These are phyloP conservation scores for Dioscorea zingiberensis DNA, from an alignment of 106 monocot species.

Conservation along the genomic window DNA sequence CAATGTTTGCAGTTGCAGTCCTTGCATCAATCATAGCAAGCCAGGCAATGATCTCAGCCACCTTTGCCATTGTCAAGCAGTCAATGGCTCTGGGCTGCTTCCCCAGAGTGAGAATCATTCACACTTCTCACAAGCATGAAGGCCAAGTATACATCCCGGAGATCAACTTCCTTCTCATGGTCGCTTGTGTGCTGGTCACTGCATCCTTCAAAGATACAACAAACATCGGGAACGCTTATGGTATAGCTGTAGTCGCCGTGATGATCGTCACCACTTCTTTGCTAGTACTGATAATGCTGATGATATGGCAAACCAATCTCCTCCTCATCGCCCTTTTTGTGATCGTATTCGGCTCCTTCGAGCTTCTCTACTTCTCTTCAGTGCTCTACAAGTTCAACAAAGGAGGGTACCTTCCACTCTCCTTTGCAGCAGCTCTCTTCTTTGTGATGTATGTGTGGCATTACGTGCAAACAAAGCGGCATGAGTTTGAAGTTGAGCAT, in stretches of 20 bases:
- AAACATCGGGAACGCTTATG: conserved; percentile 55
- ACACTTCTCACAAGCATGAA: conserved; percentile 50
- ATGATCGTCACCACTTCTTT: conserved; percentile 61
- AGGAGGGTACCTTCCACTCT: conserved; percentile 59
- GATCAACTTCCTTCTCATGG: conserved; percentile 48
- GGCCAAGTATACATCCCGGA: conserved; percentile 62
- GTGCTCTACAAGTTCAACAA: conserved; percentile 48
- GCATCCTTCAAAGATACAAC: conserved; percentile 45
- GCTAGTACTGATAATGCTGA: conserved; percentile 51
- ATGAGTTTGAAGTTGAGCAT: conserved; percentile 51
- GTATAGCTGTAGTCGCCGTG: conserved; percentile 58
- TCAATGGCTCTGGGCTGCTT: conserved; percentile 39
- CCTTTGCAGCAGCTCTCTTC: conserved; percentile 41
- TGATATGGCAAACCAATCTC: conserved; percentile 58
- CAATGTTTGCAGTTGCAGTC: conserved; percentile 34
- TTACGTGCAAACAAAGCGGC: conserved; percentile 43
- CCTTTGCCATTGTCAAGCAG: conserved; percentile 38
- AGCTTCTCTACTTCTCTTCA: conserved; percentile 61
- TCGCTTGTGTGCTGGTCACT: conserved; percentile 47
- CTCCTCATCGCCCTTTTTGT: conserved; percentile 24
- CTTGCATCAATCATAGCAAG: conserved; percentile 41
- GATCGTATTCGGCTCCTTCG: conserved; percentile 37
- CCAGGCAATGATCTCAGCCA: conserved; percentile 49
- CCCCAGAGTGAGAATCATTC: conserved; percentile 31
- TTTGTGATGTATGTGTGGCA: conserved; percentile 66